Evolutionary conservation across 2,329 filamentous ascomycete species (phyloP).

Genomic region (Bipolaris zeicola): DNA sequence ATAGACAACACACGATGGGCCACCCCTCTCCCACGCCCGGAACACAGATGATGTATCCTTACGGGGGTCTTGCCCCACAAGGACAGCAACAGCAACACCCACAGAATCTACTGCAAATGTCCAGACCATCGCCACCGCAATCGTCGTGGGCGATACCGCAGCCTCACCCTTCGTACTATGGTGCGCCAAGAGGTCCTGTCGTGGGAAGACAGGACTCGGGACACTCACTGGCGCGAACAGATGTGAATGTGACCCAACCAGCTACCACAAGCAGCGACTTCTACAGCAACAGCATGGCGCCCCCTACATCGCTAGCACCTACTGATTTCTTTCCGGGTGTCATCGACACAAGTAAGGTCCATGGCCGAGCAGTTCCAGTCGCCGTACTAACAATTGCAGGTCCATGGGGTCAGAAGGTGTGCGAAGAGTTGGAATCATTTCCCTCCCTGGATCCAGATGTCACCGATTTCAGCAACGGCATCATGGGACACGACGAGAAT

Average conservation of each 20-base stretch:
- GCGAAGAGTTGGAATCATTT: constrained; percentile 47
- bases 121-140: constrained; percentile 42
- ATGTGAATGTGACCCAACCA: constrained; percentile 31
- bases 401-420: constrained; percentile 49
- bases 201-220: constrained; percentile 34
- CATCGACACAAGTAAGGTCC: constrained; percentile 47
- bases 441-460: constrained; percentile 48
- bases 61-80: constrained; percentile 35
- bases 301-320: constrained; percentile 25
- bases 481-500: constrained; percentile 49
- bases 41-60: constrained; percentile 47
- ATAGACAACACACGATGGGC: constrained; percentile 41
- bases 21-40: constrained; percentile 38
- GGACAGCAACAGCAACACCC: constrained; percentile 30
- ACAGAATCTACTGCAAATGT: constrained; percentile 31
- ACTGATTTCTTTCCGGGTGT: constrained; percentile 45
- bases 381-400: constrained; percentile 35
- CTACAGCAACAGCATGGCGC: constrained; percentile 31
- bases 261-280: constrained; percentile 28
- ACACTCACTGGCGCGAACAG: constrained; percentile 32
- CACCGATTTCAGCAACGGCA: constrained; percentile 44
- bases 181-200: constrained; percentile 30
- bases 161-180: constrained; percentile 40
- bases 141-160: constrained; percentile 45
- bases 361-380: not conserved